Percentiles rank a stretch among this genome's conserved stretches.
phyloP scores from a whole-genome alignment of 129 eudicot species.

The Erigeron canadensis region DNA sequence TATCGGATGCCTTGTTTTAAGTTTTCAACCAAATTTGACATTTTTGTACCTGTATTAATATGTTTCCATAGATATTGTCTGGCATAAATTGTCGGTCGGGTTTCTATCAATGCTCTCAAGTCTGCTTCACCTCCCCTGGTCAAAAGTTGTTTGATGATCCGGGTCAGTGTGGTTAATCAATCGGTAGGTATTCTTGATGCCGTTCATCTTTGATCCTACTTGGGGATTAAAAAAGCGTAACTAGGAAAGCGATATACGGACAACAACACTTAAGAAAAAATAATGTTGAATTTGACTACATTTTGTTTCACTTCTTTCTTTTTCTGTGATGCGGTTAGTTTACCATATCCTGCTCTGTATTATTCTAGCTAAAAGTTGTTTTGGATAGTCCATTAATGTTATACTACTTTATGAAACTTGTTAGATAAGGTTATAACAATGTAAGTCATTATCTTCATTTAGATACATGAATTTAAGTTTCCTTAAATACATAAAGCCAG shows the following conservation, averaged over 20 bases:
- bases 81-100: constrained; percentile 20
- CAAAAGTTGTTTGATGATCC: constrained; percentile 22
- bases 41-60: constrained; percentile 15
- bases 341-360: constrained; percentile 5
- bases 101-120: constrained; percentile 23
- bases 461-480: constrained; percentile 13
- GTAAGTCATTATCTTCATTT: background rate
- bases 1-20: constrained; percentile 30
- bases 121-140: constrained; percentile 28
- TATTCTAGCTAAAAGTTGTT: constrained; percentile 9
- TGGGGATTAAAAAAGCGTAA: constrained; percentile 4
- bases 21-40: constrained; percentile 21
- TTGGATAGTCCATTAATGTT: background rate
- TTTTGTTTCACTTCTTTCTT: constrained; percentile 12
- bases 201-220: constrained; percentile 22
- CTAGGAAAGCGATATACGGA: constrained; percentile 11
- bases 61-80: constrained; percentile 33
- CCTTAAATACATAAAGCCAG: background rate
- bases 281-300: background rate
- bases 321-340: background rate
- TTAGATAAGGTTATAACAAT: constrained; percentile 8
- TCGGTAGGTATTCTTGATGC: constrained; percentile 26
- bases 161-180: constrained; percentile 28
- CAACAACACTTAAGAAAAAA: background rate
- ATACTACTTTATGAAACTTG: background rate